Evolutionary conservation across 2,329 filamentous ascomycete species (phyloP).

Genomic region (Endoconidiophora laricicola): DNA sequence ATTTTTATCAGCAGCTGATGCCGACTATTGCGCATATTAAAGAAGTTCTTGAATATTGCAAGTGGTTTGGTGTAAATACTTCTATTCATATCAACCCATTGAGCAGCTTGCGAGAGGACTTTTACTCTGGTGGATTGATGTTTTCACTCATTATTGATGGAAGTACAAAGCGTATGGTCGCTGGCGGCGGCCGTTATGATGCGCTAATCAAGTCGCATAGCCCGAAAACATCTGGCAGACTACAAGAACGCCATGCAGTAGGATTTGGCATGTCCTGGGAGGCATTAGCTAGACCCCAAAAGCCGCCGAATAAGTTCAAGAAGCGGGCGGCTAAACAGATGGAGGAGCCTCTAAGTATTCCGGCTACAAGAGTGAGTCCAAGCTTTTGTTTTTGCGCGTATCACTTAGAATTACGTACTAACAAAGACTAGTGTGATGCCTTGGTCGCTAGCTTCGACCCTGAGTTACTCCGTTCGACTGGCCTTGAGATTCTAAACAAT

Average conservation of each 20-base stretch:
- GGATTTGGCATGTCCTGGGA: constrained; percentile 89
- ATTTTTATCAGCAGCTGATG: constrained; percentile 57
- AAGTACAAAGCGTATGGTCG: constrained; percentile 72
- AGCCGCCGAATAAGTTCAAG: constrained; percentile 45
- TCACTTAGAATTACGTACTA: background rate
- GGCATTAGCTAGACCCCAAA: constrained; percentile 51
- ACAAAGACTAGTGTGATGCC: constrained; percentile 54
- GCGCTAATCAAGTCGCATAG: constrained; percentile 70
- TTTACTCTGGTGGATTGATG: constrained; percentile 70
- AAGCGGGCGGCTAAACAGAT: constrained; percentile 45
- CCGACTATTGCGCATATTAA: constrained; percentile 65
- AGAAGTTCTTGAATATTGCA: constrained; percentile 59
- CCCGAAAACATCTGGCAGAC: constrained; percentile 46
- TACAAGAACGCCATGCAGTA: constrained; percentile 61
- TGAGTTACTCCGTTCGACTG: constrained; percentile 54
- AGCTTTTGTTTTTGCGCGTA: background rate
- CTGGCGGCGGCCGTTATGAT: constrained; percentile 88
- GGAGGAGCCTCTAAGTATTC: constrained; percentile 41
- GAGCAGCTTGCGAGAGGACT: constrained; percentile 77
- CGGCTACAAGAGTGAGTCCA: constrained; percentile 35
- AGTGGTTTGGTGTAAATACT: constrained; percentile 54
- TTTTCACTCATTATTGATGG: constrained; percentile 85
- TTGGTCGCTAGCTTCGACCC: constrained; percentile 79
- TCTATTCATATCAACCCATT: constrained; percentile 77
- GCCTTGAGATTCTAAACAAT: constrained; percentile 58